Conservation (phyloP, 164 flowering plant species). For the Chimonanthus praecox region DNA sequence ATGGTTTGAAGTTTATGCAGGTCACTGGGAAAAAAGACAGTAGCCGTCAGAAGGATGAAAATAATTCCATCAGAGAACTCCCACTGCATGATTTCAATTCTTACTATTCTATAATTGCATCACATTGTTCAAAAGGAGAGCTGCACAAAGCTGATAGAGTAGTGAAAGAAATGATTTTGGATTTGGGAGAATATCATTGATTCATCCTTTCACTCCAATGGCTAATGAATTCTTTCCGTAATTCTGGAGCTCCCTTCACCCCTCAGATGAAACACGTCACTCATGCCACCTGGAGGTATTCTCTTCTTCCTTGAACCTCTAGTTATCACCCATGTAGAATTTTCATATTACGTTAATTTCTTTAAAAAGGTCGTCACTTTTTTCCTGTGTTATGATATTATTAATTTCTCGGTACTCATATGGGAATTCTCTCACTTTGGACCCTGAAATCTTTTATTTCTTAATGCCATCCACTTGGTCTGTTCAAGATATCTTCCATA, state of each 20-base stretch:
- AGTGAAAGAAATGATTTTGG: conserved; percentile 39
- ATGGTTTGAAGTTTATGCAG: neutral
- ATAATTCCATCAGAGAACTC: conserved; percentile 8
- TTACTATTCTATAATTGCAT: conserved; percentile 42
- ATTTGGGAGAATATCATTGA: conserved; percentile 2
- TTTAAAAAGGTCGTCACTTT: neutral
- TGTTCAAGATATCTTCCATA: too few species aligned
- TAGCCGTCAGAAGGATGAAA: conserved; percentile 1
- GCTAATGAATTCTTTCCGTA: neutral
- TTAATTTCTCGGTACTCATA: neutral
- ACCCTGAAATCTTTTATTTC: too few species aligned
- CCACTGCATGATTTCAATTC: conserved; percentile 31
- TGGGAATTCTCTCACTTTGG: too few species aligned
- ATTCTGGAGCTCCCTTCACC: neutral
- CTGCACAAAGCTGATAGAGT: conserved; percentile 41
- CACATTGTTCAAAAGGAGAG: conserved; percentile 60
- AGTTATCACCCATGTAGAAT: neutral
- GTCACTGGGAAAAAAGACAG: conserved; percentile 7
- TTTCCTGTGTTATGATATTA: neutral
- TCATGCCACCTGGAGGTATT: neutral
- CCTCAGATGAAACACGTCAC: neutral
- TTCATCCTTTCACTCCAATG: neutral
- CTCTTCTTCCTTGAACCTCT: neutral
- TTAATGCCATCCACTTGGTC: too few species aligned
- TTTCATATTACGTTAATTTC: too few species aligned